Evolutionary conservation across 2,329 filamentous ascomycete genomes (phyloP).

Genomic region (Fusarium continuum): DNA sequence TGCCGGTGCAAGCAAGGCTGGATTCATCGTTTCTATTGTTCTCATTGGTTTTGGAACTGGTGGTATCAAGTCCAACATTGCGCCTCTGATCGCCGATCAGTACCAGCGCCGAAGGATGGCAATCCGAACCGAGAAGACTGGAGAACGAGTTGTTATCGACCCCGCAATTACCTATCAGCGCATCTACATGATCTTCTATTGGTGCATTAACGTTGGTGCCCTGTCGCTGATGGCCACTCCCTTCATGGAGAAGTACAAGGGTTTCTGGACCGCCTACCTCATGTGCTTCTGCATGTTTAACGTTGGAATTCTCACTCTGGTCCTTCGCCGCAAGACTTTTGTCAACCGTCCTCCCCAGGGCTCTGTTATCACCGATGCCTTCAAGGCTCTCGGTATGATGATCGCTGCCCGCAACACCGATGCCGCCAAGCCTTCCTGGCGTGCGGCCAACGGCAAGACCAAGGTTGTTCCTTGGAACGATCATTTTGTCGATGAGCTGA

Average conservation of each 20-base stretch:
- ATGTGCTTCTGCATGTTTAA: conserved; percentile 69
- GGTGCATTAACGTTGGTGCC: conserved; percentile 78
- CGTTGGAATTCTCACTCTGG: conserved; percentile 63
- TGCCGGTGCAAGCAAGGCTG: conserved; percentile 55
- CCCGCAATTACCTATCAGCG: conserved; percentile 72
- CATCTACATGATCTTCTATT: conserved; percentile 80
- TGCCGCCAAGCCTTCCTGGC: conserved; percentile 73
- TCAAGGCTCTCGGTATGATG: conserved; percentile 58
- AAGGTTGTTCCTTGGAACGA: conserved; percentile 68
- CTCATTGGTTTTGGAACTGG: conserved; percentile 73
- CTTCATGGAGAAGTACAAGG: conserved; percentile 72
- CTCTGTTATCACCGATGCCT: conserved; percentile 71
- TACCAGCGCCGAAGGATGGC: conserved; percentile 64
- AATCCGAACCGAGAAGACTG: conserved; percentile 57
- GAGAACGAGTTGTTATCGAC: conserved; percentile 72
- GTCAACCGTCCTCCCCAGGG: conserved; percentile 66
- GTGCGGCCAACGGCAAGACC: conserved; percentile 59
- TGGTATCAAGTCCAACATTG: conserved; percentile 73
- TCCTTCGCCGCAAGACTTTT: conserved; percentile 57
- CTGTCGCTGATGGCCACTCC: conserved; percentile 73
- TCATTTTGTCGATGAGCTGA: conserved; percentile 76
- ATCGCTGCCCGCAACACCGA: conserved; percentile 58
- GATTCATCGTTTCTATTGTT: conserved; percentile 65
- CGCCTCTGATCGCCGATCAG: conserved; percentile 70
- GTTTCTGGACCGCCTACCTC: conserved; percentile 73